Percentiles rank a stretch among this genome's conserved stretches.
Evolutionary conservation across 2,329 filamentous ascomycete species (phyloP).

Genomic region (Exophiala aquamarina): DNA sequence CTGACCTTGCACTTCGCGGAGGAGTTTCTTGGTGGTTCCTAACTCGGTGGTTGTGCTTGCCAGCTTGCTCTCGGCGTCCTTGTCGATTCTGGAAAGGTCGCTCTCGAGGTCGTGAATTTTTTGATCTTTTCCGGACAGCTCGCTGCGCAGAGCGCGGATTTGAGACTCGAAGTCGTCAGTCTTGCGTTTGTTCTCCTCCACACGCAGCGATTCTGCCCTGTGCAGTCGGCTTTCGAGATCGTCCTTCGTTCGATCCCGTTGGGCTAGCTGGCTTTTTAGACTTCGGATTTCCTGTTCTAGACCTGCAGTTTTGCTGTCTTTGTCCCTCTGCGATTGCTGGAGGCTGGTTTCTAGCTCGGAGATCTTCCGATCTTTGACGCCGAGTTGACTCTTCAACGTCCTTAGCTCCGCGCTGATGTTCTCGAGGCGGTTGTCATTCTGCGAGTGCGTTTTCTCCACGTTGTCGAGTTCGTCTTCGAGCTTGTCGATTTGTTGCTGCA

Average conservation of each 20-base stretch:
- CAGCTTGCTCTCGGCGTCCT: slow-evolving; percentile 85
- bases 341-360: slow-evolving; percentile 83
- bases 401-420: slow-evolving; percentile 76
- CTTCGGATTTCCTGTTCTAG: slow-evolving; percentile 26
- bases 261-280: slow-evolving; percentile 22
- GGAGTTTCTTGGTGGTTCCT: slow-evolving; percentile 68
- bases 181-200: slow-evolving; percentile 21
- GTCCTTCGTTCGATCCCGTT: slow-evolving; percentile 22
- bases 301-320: slow-evolving; percentile 52
- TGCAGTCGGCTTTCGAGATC: slow-evolving; percentile 26
- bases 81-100: slow-evolving; percentile 79
- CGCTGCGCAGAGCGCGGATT: slow-evolving; percentile 87
- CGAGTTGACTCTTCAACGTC: slow-evolving; percentile 87
- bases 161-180: slow-evolving; percentile 48
- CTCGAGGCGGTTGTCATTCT: slow-evolving; percentile 74
- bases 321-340: slow-evolving; percentile 80
- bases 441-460: slow-evolving; percentile 67
- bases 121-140: slow-evolving; percentile 82
- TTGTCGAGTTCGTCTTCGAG: slow-evolving; percentile 72
- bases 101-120: slow-evolving; percentile 85
- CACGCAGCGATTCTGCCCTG: slow-evolving; percentile 17
- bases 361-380: slow-evolving; percentile 84
- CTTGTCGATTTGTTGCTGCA: slow-evolving; percentile 65
- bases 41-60: slow-evolving; percentile 77
- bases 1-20: slow-evolving; percentile 75